phyloP scores from a whole-genome alignment of 202 grass and related monocot species.

The Carex arenaria region DNA sequence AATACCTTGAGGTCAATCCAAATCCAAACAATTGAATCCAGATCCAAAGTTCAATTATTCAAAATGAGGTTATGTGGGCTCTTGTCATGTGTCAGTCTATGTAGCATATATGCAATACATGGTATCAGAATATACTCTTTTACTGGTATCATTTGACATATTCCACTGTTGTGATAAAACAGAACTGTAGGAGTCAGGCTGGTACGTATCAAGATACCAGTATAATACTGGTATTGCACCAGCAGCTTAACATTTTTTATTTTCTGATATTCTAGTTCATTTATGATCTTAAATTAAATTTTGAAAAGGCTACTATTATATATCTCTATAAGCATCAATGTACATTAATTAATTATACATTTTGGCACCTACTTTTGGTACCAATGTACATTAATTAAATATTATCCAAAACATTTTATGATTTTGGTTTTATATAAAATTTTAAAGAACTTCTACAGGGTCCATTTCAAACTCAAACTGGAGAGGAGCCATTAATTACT shows the following conservation, averaged over 20 bases:
- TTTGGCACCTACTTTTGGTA: background rate
- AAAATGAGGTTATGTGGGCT: background rate
- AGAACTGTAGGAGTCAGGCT: background rate
- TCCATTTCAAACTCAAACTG: background rate
- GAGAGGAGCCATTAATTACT: background rate
- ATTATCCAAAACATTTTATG: background rate
- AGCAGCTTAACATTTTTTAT: background rate
- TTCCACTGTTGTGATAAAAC: background rate
- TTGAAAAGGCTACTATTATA: background rate
- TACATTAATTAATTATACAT: background rate
- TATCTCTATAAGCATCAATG: background rate
- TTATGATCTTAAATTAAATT: background rate
- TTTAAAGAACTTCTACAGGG: background rate
- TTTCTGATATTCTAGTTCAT: background rate
- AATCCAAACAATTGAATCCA: background rate
- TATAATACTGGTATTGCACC: background rate
- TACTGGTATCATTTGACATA: background rate
- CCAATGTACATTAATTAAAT: background rate
- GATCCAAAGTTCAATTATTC: background rate
- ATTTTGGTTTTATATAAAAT: background rate
- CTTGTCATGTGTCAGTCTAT: background rate
- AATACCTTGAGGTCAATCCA: background rate
- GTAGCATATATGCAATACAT: background rate
- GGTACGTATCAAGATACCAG: background rate
- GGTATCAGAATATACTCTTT: background rate